A percentile compares a stretch with the other conserved stretches of the same genome.
phyloP scores from a whole-genome alignment of 108 stramenopile genomes.

The Nitzschia putrida region DNA sequence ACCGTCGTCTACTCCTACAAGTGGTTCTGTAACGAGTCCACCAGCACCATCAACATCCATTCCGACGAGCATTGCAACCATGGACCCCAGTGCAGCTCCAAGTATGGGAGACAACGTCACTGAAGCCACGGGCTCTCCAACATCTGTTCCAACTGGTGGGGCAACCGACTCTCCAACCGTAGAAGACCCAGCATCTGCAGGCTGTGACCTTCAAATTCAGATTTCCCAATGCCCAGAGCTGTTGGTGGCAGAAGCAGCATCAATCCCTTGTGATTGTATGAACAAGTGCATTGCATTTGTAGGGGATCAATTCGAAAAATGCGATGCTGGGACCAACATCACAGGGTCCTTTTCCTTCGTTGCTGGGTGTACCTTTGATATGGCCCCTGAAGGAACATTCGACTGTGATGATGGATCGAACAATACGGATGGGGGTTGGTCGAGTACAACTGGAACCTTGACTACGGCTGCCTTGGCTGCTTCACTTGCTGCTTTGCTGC shows the following conservation, averaged over 20 bases:
- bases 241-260: neutral
- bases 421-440: neutral
- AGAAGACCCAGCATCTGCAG: neutral
- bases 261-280: slow-evolving; percentile 9
- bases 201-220: slow-evolving; percentile 3
- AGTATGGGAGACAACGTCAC: too few relatives aligned
- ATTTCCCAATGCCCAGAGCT: slow-evolving; percentile 5
- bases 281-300: slow-evolving; percentile 11
- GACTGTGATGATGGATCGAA: neutral
- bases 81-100: neutral
- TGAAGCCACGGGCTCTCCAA: neutral
- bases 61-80: neutral
- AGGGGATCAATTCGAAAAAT: slow-evolving; percentile 13
- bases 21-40: neutral
- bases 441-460: too few relatives aligned
- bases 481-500: too few relatives aligned
- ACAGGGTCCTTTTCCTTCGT: slow-evolving; percentile 5
- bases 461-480: too few relatives aligned
- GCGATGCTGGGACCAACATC: slow-evolving; percentile 10
- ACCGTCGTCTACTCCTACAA: neutral
- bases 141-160: neutral
- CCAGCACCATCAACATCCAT: neutral
- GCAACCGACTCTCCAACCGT: neutral
- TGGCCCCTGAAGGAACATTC: slow-evolving; percentile 6
- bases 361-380: slow-evolving; percentile 18